Evolutionary conservation across 2,329 filamentous ascomycete species (phyloP), one percentile per base, ranked within the genome.

Genomic region (Neofusicoccum umdonicola): DNA sequence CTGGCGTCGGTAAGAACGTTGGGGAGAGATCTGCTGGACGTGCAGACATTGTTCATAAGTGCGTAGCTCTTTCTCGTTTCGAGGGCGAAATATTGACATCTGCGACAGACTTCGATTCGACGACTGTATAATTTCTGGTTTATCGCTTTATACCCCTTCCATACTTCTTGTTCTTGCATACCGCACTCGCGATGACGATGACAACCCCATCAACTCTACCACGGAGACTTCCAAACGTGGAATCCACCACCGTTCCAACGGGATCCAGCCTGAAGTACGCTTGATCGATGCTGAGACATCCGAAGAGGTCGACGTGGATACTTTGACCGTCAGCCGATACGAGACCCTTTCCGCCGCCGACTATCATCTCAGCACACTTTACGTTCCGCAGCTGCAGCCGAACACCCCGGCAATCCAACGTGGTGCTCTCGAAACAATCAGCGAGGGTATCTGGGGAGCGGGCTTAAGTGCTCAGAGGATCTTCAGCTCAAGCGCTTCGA

Each of bases 111-210:
- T 98, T 79, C 91, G 93, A 73, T 96, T 83, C 70, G 77, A 95
- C 79, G 95, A 99, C 81, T 98, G 95, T 83, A 93, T 97, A 77
- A 92, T 99, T 82, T 97, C 95, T 75, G 95, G 95, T 72, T 90
- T 99, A 78, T 96, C 94, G 69, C 85, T 99, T 79, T 98, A 97
- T 87, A 97, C 93, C 75, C 92, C 92, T 75, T 95, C 87, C 74
- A 84, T 97, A 70, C 85, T 99, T 77, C 86, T 97, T 71, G 90
- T 98, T 72, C 89, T 99, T 80, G 93, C 93, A 74, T 97, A 96
- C 79, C 88, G 93, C 72, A 89, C 89, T 66, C 87, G 89, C 42
- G 90, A 92, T 51, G 83, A 88, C 8, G 85, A 90, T n/a, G 85
- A 88, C 13, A 84, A 88, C 9, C 84, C 75, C 39, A 74, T 82